A percentile compares a stretch with the other conserved stretches of the same genome.
Evolutionary conservation across 2,329 filamentous ascomycete species (phyloP).

Genomic region (Verticillium dahliae): DNA sequence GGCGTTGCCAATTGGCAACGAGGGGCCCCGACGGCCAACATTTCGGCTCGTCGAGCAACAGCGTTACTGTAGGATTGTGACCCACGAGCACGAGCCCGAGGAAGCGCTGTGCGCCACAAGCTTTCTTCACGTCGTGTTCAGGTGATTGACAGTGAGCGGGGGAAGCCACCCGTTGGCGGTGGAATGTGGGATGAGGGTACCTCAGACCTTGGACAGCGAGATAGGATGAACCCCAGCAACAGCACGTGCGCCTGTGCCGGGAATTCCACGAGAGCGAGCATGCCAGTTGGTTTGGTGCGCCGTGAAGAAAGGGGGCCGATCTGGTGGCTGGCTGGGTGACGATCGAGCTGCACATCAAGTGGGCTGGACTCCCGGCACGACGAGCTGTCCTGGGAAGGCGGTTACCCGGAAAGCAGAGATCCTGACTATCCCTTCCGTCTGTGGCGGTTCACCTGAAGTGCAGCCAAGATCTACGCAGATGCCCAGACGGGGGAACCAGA

Average conservation of each 20-base stretch:
- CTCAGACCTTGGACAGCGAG: background rate
- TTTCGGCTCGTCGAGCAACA: background rate
- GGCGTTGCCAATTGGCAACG: background rate
- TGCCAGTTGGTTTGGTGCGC: background rate
- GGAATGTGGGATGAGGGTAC: background rate
- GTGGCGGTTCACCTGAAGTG: background rate
- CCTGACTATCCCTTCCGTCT: background rate
- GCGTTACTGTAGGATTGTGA: background rate
- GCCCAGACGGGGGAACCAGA: background rate
- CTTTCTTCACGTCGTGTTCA: background rate
- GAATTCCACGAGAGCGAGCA: background rate
- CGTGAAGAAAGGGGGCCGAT: background rate
- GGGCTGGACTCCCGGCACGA: background rate
- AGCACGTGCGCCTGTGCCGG: background rate
- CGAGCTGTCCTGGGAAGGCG: background rate
- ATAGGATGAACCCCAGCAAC: background rate
- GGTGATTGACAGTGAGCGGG: background rate
- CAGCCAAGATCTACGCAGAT: background rate
- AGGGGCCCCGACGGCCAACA: background rate
- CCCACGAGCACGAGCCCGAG: background rate
- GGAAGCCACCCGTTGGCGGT: background rate
- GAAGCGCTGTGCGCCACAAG: background rate
- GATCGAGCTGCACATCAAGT: background rate
- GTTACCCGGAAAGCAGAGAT: background rate
- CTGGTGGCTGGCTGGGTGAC: background rate